Evolutionary conservation across 805 yeast genomes (phyloP).

Genomic region (Debaryomyces castellii): DNA sequence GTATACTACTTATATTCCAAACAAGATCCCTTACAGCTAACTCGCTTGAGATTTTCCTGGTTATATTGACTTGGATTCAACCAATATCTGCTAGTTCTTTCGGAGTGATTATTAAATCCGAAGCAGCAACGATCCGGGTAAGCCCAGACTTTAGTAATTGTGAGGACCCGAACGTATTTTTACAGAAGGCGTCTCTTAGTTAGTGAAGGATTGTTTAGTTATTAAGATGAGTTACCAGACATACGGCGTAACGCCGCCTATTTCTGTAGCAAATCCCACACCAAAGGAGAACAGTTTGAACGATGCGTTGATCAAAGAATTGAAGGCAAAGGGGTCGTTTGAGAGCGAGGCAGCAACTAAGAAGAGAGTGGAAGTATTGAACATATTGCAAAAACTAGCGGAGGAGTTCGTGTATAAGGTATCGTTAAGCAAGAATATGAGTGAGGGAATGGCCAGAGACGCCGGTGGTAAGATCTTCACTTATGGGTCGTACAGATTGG

Average conservation of each 20-base stretch:
- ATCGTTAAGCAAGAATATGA: constrained; percentile 81
- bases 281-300: constrained; percentile 75
- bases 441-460: constrained; percentile 95
- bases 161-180: neutral
- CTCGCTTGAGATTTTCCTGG: too few species aligned
- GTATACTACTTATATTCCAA: too few species aligned
- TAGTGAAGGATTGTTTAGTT: neutral
- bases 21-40: too few species aligned
- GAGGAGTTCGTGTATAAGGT: constrained; percentile 83
- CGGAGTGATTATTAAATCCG: too few species aligned
- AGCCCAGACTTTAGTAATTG: neutral
- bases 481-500: constrained; percentile 89
- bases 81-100: too few species aligned
- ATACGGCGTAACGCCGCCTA: constrained; percentile 79
- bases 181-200: neutral
- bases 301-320: constrained; percentile 72
- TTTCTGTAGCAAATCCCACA: constrained; percentile 82
- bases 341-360: constrained; percentile 83
- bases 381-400: constrained; percentile 67
- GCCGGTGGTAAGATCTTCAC: constrained; percentile 98
- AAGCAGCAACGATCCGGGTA: too few species aligned
- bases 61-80: too few species aligned
- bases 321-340: constrained; percentile 82
- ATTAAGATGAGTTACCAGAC: constrained; percentile 17
- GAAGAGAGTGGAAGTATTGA: constrained; percentile 74